Conservation (phyloP, 2,329 filamentous ascomycete species). For the Sarocladium strictum region DNA sequence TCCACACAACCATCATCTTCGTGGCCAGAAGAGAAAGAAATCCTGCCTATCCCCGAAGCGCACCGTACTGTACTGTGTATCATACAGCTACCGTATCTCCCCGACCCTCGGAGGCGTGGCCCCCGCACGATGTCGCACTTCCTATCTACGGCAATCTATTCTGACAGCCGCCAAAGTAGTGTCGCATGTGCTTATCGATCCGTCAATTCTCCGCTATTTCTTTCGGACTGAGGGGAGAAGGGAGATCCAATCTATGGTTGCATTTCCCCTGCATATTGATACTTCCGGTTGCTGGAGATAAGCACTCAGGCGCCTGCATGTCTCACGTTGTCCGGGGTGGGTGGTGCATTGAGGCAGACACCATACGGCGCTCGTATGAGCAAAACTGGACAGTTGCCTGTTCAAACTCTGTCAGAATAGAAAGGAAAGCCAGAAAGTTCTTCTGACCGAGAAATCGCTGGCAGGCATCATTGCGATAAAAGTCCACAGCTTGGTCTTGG, state of each 20-base stretch:
- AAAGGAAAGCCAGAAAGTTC: too few relatives aligned
- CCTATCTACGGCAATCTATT: not conserved
- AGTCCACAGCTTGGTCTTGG: too few relatives aligned
- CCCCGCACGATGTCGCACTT: not conserved
- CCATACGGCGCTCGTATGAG: not conserved
- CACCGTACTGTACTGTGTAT: too few relatives aligned
- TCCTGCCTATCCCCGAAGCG: not conserved
- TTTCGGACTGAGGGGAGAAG: not conserved
- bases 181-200: not conserved
- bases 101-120: not conserved
- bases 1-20: not conserved
- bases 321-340: not conserved
- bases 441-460: too few relatives aligned
- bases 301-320: not conserved
- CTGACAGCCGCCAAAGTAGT: not conserved
- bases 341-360: not conserved
- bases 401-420: too few relatives aligned
- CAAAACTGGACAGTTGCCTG: too few relatives aligned
- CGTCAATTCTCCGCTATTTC: not conserved
- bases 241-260: not conserved
- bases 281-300: not conserved
- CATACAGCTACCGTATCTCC: too few relatives aligned
- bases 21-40: too few relatives aligned
- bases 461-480: too few relatives aligned
- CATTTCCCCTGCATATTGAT: constrained; percentile 5